These are phyloP conservation scores for Mucor velutinosus DNA, from an alignment of 371 early-diverging fungal genomes.

Conservation along the genomic window DNA sequence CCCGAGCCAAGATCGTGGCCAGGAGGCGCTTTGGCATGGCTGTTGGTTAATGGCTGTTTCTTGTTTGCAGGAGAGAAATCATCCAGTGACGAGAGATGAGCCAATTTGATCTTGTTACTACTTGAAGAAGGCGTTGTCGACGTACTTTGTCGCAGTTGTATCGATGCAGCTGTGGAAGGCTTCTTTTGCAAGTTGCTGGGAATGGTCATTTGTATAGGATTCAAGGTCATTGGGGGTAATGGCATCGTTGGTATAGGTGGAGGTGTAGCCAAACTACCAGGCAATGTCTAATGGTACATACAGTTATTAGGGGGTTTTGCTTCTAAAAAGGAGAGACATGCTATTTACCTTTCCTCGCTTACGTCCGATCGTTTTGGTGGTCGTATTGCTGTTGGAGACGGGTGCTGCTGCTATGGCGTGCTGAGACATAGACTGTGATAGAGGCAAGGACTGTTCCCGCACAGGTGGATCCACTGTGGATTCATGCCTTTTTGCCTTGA, in stretches of 20 bases:
- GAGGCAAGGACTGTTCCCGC: background rate
- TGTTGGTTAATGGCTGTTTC: background rate
- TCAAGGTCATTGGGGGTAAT: constrained; percentile 52
- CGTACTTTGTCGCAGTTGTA: constrained; percentile 1
- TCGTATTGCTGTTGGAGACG: background rate
- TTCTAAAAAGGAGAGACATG: background rate
- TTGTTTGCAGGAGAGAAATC: background rate
- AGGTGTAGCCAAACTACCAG: constrained; percentile 49
- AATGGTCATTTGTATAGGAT: constrained; percentile 39
- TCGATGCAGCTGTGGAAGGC: background rate
- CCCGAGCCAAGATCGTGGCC: constrained; percentile 6
- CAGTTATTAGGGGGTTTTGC: background rate
- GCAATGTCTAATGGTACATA: constrained; percentile 36
- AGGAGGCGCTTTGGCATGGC: background rate
- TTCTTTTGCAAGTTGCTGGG: constrained; percentile 13
- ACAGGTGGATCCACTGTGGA: background rate
- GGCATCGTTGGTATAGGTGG: constrained; percentile 42
- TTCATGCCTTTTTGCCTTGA: background rate
- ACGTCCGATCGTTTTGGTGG: constrained; percentile 12
- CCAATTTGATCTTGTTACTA: constrained; percentile 4
- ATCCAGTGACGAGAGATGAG: background rate
- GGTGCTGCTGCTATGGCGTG: background rate
- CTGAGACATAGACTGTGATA: background rate
- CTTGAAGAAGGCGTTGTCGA: constrained; percentile 15
- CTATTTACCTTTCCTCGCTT: constrained; percentile 47